Evolutionary conservation across 2,329 filamentous ascomycete species (phyloP).

Genomic region (Meredithiella fracta): DNA sequence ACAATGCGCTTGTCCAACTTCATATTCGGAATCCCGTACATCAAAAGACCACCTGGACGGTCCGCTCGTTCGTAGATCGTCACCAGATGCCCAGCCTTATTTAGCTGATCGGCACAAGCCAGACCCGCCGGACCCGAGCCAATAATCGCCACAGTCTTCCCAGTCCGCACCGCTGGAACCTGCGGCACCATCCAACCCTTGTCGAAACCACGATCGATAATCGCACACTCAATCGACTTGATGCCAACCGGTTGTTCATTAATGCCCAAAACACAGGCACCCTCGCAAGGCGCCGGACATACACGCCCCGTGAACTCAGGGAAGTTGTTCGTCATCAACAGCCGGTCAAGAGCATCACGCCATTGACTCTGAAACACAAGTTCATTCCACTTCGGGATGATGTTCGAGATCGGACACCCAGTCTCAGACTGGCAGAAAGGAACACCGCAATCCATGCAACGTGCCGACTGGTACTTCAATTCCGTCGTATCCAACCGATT

Average conservation of each 20-base stretch:
- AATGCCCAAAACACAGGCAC: slow-evolving; percentile 88
- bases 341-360: slow-evolving; percentile 77
- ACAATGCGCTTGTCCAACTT: slow-evolving; percentile 97
- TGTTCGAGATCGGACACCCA: slow-evolving; percentile 90
- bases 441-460: slow-evolving; percentile 98
- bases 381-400: slow-evolving; percentile 95
- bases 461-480: slow-evolving; percentile 88
- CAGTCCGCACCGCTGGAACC: slow-evolving; percentile 63
- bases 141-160: slow-evolving; percentile 77
- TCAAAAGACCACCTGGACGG: slow-evolving; percentile 76
- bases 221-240: slow-evolving; percentile 95
- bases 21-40: slow-evolving; percentile 99
- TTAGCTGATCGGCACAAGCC: slow-evolving; percentile 81
- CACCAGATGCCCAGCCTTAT: slow-evolving; percentile 75
- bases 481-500: slow-evolving; percentile 81
- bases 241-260: slow-evolving; percentile 95
- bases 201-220: slow-evolving; percentile 93
- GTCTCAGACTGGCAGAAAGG: slow-evolving; percentile 96
- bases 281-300: slow-evolving; percentile 90
- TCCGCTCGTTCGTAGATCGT: slow-evolving; percentile 90
- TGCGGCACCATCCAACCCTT: slow-evolving; percentile 93
- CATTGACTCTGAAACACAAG: slow-evolving; percentile 62
- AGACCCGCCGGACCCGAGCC: slow-evolving; percentile 87
- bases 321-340: slow-evolving; percentile 97
- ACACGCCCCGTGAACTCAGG: slow-evolving; percentile 95